Evolutionary conservation across 2,329 filamentous ascomycete genomes (phyloP).

Genomic region (Cadophora malorum): DNA sequence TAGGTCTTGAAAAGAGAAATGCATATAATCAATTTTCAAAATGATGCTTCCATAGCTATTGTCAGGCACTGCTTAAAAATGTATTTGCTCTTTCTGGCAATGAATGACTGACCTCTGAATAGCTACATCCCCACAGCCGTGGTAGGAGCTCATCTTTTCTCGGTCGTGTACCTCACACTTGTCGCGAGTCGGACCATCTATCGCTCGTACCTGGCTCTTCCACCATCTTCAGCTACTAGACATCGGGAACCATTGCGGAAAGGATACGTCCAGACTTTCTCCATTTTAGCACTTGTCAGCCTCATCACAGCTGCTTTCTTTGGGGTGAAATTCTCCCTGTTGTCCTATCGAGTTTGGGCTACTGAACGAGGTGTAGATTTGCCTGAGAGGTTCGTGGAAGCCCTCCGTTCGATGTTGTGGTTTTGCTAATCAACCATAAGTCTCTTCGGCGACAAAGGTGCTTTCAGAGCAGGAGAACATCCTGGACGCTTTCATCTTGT

Average conservation of each 20-base stretch:
- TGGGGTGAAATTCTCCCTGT: slow-evolving; percentile 49
- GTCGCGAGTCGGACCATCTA: slow-evolving; percentile 38
- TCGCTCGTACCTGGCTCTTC: slow-evolving; percentile 43
- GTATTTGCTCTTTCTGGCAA: background rate
- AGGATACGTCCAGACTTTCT: slow-evolving; percentile 49
- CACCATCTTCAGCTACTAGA: slow-evolving; percentile 48
- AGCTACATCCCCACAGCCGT: slow-evolving; percentile 34
- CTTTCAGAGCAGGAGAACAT: slow-evolving; percentile 42
- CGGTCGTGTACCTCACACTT: slow-evolving; percentile 33
- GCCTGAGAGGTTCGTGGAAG: slow-evolving; percentile 47
- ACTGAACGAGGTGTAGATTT: slow-evolving; percentile 48
- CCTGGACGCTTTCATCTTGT: slow-evolving; percentile 42
- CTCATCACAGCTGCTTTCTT: slow-evolving; percentile 53
- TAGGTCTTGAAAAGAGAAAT: background rate
- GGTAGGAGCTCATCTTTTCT: slow-evolving; percentile 31
- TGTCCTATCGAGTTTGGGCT: slow-evolving; percentile 60
- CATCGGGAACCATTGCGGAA: slow-evolving; percentile 43
- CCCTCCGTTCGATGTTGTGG: slow-evolving; percentile 23
- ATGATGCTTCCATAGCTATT: too few relatives aligned
- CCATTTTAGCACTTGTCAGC: slow-evolving; percentile 53
- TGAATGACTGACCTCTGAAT: slow-evolving; percentile 3
- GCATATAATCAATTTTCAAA: too few relatives aligned
- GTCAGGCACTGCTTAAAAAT: too few relatives aligned
- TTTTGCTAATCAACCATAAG: slow-evolving; percentile 33
- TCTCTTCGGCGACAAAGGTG: slow-evolving; percentile 44